A percentile compares a stretch with the other conserved stretches of the same genome.
Conservation (phyloP, 225 moss, liverwort and hornwort species). For the Polytrichum commune region DNA sequence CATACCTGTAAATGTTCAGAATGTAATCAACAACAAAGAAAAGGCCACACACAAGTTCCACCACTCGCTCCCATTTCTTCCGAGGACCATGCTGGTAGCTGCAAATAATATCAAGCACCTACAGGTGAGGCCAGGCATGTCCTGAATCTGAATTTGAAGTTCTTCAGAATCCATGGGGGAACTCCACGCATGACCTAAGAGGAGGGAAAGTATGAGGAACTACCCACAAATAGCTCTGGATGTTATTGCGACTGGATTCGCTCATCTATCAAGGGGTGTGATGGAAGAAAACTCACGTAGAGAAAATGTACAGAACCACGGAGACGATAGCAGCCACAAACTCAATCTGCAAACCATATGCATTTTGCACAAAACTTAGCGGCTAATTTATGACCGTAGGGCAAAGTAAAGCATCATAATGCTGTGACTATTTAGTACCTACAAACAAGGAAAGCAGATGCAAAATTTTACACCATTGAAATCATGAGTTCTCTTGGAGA, state of each 20-base stretch:
- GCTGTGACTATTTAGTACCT: neutral
- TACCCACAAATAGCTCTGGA: too few relatives aligned
- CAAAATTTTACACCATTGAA: neutral
- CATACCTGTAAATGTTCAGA: slow-evolving; percentile 76
- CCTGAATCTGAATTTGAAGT: neutral
- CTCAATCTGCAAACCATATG: slow-evolving; percentile 58
- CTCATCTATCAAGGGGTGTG: neutral
- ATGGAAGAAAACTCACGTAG: slow-evolving; percentile 55
- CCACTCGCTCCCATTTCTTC: slow-evolving; percentile 32
- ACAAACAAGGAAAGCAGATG: neutral
- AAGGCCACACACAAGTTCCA: slow-evolving; percentile 76
- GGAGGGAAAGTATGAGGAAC: too few relatives aligned
- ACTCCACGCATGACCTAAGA: neutral
- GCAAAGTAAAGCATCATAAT: too few relatives aligned
- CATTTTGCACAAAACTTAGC: neutral
- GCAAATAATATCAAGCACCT: slow-evolving; percentile 13
- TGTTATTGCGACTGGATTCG: too few relatives aligned
- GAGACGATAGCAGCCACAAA: slow-evolving; percentile 78
- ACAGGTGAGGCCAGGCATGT: too few relatives aligned
- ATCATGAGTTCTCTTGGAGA: neutral
- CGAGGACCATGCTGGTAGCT: slow-evolving; percentile 59
- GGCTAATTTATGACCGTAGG: too few relatives aligned
- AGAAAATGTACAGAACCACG: slow-evolving; percentile 67
- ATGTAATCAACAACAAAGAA: slow-evolving; percentile 84
- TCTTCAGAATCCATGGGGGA: neutral